Percentiles rank a stretch among this genome's conserved stretches.
Conservation (phyloP, 805 yeast genomes). For the Myxozyma geophila region DNA sequence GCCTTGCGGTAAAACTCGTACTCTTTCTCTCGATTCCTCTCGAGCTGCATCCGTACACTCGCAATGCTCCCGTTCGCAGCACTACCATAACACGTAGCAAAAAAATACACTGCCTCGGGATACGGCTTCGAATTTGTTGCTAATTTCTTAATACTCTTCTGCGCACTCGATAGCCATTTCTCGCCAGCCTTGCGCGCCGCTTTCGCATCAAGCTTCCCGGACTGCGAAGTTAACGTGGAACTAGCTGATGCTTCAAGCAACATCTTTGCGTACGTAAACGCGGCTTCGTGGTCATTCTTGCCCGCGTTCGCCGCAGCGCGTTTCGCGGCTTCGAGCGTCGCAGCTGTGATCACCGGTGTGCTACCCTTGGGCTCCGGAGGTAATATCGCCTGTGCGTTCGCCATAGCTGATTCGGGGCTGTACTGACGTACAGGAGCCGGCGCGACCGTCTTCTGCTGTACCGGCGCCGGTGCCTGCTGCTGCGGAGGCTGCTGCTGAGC, state of each 20-base stretch:
- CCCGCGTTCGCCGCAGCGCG: constrained; percentile 32
- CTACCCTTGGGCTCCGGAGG: constrained; percentile 22
- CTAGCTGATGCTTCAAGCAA: constrained; percentile 54
- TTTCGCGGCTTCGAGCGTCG: constrained; percentile 20
- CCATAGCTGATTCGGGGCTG: constrained; percentile 32
- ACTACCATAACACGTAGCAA: constrained; percentile 64
- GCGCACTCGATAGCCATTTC: constrained; percentile 60
- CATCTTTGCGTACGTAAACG: constrained; percentile 65
- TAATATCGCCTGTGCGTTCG: constrained; percentile 24
- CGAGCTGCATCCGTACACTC: constrained; percentile 55
- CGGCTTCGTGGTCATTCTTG: constrained; percentile 54
- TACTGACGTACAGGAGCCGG: constrained; percentile 33
- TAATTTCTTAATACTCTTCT: constrained; percentile 63
- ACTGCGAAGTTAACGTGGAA: constrained; percentile 48
- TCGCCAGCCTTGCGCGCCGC: constrained; percentile 58
- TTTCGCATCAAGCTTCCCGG: constrained; percentile 49
- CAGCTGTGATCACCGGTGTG: constrained; percentile 7
- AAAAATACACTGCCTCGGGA: constrained; percentile 59
- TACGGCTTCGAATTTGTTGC: constrained; percentile 47
- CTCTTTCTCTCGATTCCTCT: constrained; percentile 63
- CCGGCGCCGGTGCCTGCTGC: not conserved
- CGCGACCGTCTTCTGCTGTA: constrained; percentile 6
- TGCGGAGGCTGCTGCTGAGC: not conserved
- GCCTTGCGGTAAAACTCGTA: constrained; percentile 64
- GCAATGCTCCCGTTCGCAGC: constrained; percentile 39